These are phyloP conservation scores for Peronosclerospora sorghi DNA, from an alignment of 352 stramenopile genomes.

Conservation along the genomic window DNA sequence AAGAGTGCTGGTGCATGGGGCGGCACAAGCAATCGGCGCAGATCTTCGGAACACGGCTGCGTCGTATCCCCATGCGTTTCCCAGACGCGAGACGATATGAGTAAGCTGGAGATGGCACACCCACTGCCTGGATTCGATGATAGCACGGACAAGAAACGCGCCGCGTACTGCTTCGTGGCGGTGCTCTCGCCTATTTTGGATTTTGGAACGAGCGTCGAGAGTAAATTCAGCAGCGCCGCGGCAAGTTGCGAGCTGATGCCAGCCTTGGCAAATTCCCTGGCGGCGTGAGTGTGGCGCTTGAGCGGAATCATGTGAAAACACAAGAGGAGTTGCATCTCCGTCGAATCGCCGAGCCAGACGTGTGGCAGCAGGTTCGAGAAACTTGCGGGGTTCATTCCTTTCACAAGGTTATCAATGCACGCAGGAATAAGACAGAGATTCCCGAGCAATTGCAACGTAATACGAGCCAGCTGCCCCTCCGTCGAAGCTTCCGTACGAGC, in stretches of 20 bases:
- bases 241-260: slow-evolving; percentile 69
- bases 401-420: slow-evolving; percentile 82
- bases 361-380: slow-evolving; percentile 60
- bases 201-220: slow-evolving; percentile 72
- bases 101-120: slow-evolving; percentile 64
- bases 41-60: slow-evolving; percentile 66
- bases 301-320: slow-evolving; percentile 84
- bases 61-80: slow-evolving; percentile 76
- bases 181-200: slow-evolving; percentile 69
- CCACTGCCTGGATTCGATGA: slow-evolving; percentile 78
- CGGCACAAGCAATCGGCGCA: slow-evolving; percentile 60
- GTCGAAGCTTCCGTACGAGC: no score
- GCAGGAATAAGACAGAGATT: slow-evolving; percentile 77
- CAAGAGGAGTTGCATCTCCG: slow-evolving; percentile 70
- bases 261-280: slow-evolving; percentile 77
- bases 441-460: slow-evolving; percentile 71
- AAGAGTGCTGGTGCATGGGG: slow-evolving; percentile 66
- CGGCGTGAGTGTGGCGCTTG: slow-evolving; percentile 80
- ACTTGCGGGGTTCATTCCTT: slow-evolving; percentile 73
- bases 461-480: no score
- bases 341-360: slow-evolving; percentile 69
- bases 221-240: slow-evolving; percentile 66
- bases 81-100: slow-evolving; percentile 71
- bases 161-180: slow-evolving; percentile 73
- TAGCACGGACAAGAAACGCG: slow-evolving; percentile 70